phyloP scores from a whole-genome alignment of 495 filamentous ascomycete genomes.

The Hypoxylon lienhwacheense region DNA sequence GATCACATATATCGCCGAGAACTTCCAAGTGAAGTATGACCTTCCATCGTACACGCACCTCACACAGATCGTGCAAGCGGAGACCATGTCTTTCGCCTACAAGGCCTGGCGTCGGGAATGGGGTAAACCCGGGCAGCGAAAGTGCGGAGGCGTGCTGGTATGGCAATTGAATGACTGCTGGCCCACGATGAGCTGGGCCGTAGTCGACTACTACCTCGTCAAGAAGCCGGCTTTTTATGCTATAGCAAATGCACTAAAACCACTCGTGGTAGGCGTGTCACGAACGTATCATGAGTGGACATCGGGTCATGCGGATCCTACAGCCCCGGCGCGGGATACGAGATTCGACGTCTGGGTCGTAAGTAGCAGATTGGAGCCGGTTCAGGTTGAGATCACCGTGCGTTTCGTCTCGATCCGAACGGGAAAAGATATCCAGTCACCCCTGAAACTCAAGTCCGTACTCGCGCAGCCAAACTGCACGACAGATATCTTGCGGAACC shows the following conservation, averaged over 20 bases:
- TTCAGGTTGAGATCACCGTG: constrained; percentile 57
- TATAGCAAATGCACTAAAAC: constrained; percentile 67
- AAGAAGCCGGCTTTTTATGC: constrained; percentile 79
- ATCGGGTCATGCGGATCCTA: constrained; percentile 52
- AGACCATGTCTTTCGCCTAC: constrained; percentile 76
- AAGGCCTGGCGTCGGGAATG: constrained; percentile 76
- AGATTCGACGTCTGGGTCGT: constrained; percentile 71
- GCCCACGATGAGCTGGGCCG: constrained; percentile 78
- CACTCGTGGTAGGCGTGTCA: constrained; percentile 67
- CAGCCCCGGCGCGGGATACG: constrained; percentile 49
- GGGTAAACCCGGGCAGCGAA: constrained; percentile 57
- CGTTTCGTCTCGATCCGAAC: constrained; percentile 66
- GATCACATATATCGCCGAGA: constrained; percentile 74
- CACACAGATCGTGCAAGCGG: constrained; percentile 79
- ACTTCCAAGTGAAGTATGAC: constrained; percentile 57
- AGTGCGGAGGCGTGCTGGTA: constrained; percentile 79
- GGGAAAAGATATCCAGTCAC: constrained; percentile 56
- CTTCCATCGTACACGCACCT: constrained; percentile 68
- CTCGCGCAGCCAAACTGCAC: constrained; percentile 63
- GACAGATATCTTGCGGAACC: constrained; percentile 59
- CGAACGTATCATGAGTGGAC: constrained; percentile 65
- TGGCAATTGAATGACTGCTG: constrained; percentile 96
- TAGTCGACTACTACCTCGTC: constrained; percentile 74
- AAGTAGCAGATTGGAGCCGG: constrained; percentile 52
- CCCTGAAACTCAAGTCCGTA: constrained; percentile 50